Conservation (phyloP, 2,329 filamentous ascomycete genomes). For the Sclerotinia subarctica region DNA sequence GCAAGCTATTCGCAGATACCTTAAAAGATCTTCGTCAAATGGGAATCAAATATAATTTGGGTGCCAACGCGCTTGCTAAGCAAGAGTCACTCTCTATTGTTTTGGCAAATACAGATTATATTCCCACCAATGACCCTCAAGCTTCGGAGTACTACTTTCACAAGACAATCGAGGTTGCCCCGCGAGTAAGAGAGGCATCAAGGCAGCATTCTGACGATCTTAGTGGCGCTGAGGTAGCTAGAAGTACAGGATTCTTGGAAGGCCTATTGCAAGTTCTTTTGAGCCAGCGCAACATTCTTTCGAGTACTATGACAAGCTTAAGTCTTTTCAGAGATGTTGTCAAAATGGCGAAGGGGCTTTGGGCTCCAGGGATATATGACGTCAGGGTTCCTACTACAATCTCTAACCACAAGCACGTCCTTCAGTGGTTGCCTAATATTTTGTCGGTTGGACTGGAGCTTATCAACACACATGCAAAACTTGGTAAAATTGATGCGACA, state of each 20-base stretch:
- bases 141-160: constrained; percentile 68
- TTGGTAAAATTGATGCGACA: constrained; percentile 52
- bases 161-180: constrained; percentile 70
- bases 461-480: constrained; percentile 62
- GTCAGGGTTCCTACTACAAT: constrained; percentile 21
- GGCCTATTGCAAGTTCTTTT: constrained; percentile 69
- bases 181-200: constrained; percentile 62
- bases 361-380: constrained; percentile 41
- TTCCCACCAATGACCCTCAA: constrained; percentile 31
- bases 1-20: constrained; percentile 85
- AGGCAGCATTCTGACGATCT: constrained; percentile 81
- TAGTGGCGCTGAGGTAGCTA: constrained; percentile 71
- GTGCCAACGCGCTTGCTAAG: constrained; percentile 66
- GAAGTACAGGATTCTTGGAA: constrained; percentile 83
- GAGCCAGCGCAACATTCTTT: constrained; percentile 51
- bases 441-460: constrained; percentile 60
- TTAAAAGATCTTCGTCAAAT: constrained; percentile 80
- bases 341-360: constrained; percentile 39
- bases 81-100: constrained; percentile 71
- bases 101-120: constrained; percentile 55
- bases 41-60: constrained; percentile 83
- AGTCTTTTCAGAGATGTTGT: constrained; percentile 30
- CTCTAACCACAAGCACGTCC: constrained; percentile 36
- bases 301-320: constrained; percentile 23
- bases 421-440: constrained; percentile 66